Base-by-base conservation (phyloP, 2,329 filamentous ascomycete genomes). In the Zymoseptoria passerinii region DNA sequence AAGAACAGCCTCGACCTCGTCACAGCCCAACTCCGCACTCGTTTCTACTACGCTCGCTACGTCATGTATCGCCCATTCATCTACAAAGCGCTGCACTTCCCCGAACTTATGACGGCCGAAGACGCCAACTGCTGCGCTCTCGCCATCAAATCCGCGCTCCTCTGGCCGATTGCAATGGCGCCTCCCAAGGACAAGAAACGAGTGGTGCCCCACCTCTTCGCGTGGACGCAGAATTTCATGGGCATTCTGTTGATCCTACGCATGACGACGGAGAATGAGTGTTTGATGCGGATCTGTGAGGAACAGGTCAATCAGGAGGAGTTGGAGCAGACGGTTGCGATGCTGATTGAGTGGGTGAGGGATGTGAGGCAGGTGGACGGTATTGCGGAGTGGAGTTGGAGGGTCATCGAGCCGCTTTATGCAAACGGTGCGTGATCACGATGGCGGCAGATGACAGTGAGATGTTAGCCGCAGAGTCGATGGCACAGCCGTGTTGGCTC, bases 211-310 rank as follows among this genome's bases (percentile, higher is more conserved):
- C 79, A 80, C 57, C 65, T 82, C 1, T 85, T 84, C 66, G 81
- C 83, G 56, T 86, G 83, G 80, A 82, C 81, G 8, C 82, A 85
- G 63, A 84, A 83, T 60, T 76, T 86, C 49, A 75, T 86, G 50
- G 80, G 80, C 3, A 80, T 84, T 23, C 72, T 86, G 23, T 65
- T 86, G 51, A 73, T 86, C 18, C 66, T 86, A 40, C 79, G 82
- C 50, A 73, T 85, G 62, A 80, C 80, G 10, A 75, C 74, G 18
- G 78, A 80, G 57, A 78, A 81, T 50, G 75, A 76, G 1, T 77
- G 81, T 58, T 66, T 86, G 48, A 65, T 71, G 23, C 71, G 75
- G 20, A 81, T 85, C 58, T 75, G 80, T 48, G 72, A 74, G 13
- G 75, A 77, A 13, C 68, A 81, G 44, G 82, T 84, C 60, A 67